A percentile compares a stretch with the other conserved stretches of the same genome.
These are phyloP conservation scores for Candida dubliniensis DNA, from an alignment of 1,139 yeast genomes.

Conservation along the genomic window DNA sequence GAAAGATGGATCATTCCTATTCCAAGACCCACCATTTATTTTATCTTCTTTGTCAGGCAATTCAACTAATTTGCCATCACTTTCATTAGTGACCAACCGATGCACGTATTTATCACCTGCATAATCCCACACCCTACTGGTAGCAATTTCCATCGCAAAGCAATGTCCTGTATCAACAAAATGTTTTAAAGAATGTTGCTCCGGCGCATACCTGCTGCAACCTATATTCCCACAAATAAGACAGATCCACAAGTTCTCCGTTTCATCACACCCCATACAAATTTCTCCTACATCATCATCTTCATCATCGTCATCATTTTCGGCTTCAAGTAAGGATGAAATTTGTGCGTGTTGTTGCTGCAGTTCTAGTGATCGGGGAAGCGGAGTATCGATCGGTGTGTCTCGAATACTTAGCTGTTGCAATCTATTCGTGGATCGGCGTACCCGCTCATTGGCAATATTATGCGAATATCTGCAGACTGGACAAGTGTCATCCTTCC, in stretches of 20 bases:
- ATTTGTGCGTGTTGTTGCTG: neutral
- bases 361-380: neutral
- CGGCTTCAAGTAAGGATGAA: constrained; percentile 3
- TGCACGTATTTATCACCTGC: constrained; percentile 92
- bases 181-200: constrained; percentile 83
- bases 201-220: constrained; percentile 66
- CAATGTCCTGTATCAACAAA: constrained; percentile 79
- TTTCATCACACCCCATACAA: constrained; percentile 37
- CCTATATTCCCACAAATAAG: constrained; percentile 50
- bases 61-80: constrained; percentile 84
- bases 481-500: constrained; percentile 93
- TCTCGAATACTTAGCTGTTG: constrained; percentile 27
- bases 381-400: constrained; percentile 4
- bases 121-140: constrained; percentile 95
- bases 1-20: constrained; percentile 7
- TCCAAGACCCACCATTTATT: neutral
- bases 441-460: constrained; percentile 35
- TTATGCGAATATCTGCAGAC: constrained; percentile 78
- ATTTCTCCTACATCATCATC: constrained; percentile 27
- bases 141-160: constrained; percentile 83
- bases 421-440: constrained; percentile 35
- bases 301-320: constrained; percentile 15
- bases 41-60: constrained; percentile 41
- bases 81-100: constrained; percentile 76
- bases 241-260: constrained; percentile 44